Percentiles rank a stretch among this genome's conserved stretches.
phyloP scores from a whole-genome alignment of 208 protist species.

The Wallacemonas collosoma region DNA sequence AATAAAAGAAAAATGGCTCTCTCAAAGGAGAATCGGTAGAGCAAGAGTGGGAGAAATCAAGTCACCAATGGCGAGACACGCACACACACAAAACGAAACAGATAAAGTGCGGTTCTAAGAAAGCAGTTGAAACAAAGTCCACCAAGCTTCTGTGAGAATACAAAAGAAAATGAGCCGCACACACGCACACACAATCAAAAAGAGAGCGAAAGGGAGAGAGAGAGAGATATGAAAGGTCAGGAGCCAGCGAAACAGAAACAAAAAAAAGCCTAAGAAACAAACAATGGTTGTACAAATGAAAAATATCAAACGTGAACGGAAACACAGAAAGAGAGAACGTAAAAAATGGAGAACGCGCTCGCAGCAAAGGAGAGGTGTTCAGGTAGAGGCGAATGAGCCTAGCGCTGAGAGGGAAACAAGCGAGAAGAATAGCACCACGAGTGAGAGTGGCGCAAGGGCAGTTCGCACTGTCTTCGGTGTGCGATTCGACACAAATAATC shows the following conservation, averaged over 20 bases:
- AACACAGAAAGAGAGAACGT: constrained; percentile 8
- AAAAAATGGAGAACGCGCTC: not conserved
- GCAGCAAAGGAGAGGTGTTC: not conserved
- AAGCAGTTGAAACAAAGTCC: too few species aligned
- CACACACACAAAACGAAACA: too few species aligned
- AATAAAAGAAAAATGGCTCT: constrained; percentile 8
- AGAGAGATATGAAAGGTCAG: constrained; percentile 1
- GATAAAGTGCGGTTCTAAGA: too few species aligned
- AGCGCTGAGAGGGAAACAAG: not conserved
- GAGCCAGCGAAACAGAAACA: not conserved
- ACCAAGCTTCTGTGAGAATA: constrained; percentile 1
- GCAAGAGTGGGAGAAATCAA: too few species aligned
- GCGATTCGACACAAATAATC: too few species aligned
- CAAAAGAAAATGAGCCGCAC: not conserved
- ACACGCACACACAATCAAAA: constrained; percentile 1
- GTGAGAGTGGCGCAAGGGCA: not conserved
- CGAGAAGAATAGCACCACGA: constrained; percentile 4
- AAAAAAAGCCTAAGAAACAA: not conserved
- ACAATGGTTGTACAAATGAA: not conserved
- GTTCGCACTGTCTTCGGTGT: too few species aligned
- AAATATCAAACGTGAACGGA: not conserved
- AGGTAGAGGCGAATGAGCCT: not conserved
- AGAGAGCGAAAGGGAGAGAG: not conserved
- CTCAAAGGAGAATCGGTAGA: too few species aligned
- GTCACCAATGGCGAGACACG: too few species aligned